Evolutionary conservation across 768 basidiomycete genomes (phyloP).

Genomic region (Xerocomellus dryophilus): DNA sequence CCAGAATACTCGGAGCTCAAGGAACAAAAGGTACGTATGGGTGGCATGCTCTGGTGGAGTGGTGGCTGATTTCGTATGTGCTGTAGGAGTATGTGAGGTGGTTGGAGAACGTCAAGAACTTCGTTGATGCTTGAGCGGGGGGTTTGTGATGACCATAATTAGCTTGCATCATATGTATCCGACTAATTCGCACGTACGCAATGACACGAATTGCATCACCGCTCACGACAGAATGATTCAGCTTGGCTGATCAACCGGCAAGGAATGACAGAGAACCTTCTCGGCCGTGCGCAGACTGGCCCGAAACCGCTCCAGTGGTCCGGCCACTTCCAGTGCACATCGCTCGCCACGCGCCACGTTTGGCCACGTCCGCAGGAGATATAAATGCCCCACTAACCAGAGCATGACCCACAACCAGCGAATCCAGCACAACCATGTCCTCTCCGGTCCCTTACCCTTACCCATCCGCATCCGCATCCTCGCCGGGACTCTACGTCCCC

Average conservation of each 20-base stretch:
- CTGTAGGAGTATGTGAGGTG: conserved; percentile 87
- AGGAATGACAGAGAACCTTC: conserved; percentile 20
- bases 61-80: conserved; percentile 2
- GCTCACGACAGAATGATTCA: conserved; percentile 11
- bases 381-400: not conserved
- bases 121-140: conserved; percentile 59
- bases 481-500: conserved; percentile 37
- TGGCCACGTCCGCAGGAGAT: not conserved
- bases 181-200: conserved; percentile 9
- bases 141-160: too few species aligned
- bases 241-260: not conserved
- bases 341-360: not conserved
- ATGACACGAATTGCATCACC: conserved; percentile 22
- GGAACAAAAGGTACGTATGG: conserved; percentile 76
- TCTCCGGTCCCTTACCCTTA: conserved; percentile 14
- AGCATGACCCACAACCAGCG: not conserved
- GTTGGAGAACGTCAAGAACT: conserved; percentile 78
- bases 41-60: not conserved
- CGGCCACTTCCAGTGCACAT: not conserved
- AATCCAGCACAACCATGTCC: conserved; percentile 23
- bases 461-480: not conserved
- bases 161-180: conserved; percentile 1
- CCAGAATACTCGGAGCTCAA: conserved; percentile 86
- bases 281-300: not conserved
- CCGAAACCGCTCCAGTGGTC: not conserved